A percentile compares a stretch with the other conserved stretches of the same genome.
phyloP scores from a whole-genome alignment of 2,329 filamentous ascomycete genomes.

The Botrytis galanthina region DNA sequence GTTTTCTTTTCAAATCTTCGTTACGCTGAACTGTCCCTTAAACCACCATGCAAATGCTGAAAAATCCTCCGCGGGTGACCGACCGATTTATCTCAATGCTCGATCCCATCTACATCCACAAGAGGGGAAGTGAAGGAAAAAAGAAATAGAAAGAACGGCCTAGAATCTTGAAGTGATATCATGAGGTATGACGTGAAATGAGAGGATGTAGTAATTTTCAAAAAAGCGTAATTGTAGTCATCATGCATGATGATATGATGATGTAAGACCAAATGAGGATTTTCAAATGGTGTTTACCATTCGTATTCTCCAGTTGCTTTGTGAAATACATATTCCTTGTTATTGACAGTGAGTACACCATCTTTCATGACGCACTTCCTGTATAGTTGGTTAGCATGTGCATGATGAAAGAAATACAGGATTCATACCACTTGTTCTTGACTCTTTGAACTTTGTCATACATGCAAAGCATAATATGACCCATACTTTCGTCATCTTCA shows the following conservation, averaged over 20 bases:
- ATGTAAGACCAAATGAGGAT: background rate
- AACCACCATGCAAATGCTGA: background rate
- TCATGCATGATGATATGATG: background rate
- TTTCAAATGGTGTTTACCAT: constrained; percentile 61
- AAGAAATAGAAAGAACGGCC: background rate
- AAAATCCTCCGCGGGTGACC: background rate
- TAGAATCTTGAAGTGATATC: background rate
- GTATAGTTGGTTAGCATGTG: constrained; percentile 32
- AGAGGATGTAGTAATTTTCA: background rate
- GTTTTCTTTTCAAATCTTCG: background rate
- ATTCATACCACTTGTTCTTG: constrained; percentile 88
- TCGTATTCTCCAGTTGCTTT: constrained; percentile 97
- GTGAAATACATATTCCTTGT: constrained; percentile 96
- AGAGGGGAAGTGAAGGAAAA: background rate
- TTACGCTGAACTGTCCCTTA: background rate
- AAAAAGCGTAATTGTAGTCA: background rate
- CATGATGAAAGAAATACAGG: background rate
- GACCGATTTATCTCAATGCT: constrained; percentile 7
- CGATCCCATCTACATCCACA: constrained; percentile 9
- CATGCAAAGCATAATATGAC: constrained; percentile 96
- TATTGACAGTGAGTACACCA: constrained; percentile 87
- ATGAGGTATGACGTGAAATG: background rate
- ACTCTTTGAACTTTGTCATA: constrained; percentile 99
- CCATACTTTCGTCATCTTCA: constrained; percentile 78
- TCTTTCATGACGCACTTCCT: constrained; percentile 99